Evolutionary conservation across 2,329 filamentous ascomycete species (phyloP).

Genomic region (Cladosporium sp.): DNA sequence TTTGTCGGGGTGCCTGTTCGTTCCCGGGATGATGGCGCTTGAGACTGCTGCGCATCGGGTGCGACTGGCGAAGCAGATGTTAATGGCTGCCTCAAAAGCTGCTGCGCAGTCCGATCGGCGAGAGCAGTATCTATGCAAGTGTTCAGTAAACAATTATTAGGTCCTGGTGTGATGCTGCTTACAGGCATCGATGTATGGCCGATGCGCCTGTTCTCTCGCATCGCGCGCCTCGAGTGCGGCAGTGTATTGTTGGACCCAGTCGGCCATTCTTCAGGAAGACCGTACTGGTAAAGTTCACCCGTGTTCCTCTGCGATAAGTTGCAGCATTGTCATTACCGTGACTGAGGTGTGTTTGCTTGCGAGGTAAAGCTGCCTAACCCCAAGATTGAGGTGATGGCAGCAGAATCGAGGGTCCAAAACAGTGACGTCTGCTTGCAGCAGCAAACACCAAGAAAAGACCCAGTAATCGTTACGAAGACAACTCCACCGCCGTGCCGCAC

Average conservation of each 20-base stretch:
- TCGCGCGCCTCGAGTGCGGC: conserved; percentile 69
- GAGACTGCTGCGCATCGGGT: conserved; percentile 19
- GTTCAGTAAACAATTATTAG: not conserved
- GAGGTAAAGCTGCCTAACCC: not conserved
- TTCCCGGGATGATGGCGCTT: conserved; percentile 9
- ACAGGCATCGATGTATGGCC: conserved; percentile 77
- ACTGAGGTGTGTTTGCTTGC: not conserved
- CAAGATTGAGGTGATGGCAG: not conserved
- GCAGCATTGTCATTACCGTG: not conserved
- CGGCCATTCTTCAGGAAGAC: conserved; percentile 46
- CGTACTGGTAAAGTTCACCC: not conserved
- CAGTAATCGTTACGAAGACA: not conserved
- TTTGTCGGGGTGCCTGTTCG: conserved; percentile 8
- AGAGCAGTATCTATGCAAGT: conserved; percentile 39
- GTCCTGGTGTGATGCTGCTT: conserved; percentile 26
- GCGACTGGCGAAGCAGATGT: conserved; percentile 18
- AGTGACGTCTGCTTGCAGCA: conserved; percentile 1
- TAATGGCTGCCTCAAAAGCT: not conserved
- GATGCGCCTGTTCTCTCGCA: conserved; percentile 61
- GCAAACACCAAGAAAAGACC: not conserved
- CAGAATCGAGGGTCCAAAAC: not conserved
- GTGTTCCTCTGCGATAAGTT: not conserved
- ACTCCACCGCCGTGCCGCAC: conserved; percentile 3
- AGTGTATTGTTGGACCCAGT: conserved; percentile 80
- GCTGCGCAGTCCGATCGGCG: conserved; percentile 39